These are phyloP conservation scores for Solanum piurae DNA, from an alignment of 257 asterid species.

Conservation along the genomic window DNA sequence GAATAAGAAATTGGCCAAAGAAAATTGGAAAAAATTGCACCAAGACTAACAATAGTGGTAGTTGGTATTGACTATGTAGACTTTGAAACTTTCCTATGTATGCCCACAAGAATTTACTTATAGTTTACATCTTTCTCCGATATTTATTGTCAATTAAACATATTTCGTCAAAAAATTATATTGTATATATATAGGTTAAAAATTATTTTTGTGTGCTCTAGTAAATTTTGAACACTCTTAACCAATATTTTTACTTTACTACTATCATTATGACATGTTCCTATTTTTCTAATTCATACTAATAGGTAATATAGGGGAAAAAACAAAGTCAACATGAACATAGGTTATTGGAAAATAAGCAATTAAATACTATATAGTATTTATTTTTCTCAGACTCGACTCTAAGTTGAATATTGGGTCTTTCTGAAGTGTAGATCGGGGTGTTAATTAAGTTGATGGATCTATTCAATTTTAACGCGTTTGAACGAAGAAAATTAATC, in stretches of 20 bases:
- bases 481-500: background rate
- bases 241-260: background rate
- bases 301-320: background rate
- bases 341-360: background rate
- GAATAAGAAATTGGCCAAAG: background rate
- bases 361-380: background rate
- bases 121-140: too few species aligned
- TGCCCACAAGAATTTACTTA: background rate
- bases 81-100: background rate
- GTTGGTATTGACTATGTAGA: background rate
- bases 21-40: background rate
- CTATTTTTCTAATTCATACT: background rate
- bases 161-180: too few species aligned
- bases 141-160: rapidly evolving
- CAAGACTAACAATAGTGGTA: background rate
- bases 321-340: background rate
- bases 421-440: background rate
- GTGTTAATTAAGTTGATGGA: background rate
- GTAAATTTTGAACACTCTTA: background rate
- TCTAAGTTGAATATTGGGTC: background rate
- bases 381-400: background rate
- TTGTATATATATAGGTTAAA: background rate
- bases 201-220: background rate
- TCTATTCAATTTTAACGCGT: background rate
- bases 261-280: background rate